Evolutionary conservation across 176 grass and related monocot species (phyloP).

Genomic region (Paspalum notatum): DNA sequence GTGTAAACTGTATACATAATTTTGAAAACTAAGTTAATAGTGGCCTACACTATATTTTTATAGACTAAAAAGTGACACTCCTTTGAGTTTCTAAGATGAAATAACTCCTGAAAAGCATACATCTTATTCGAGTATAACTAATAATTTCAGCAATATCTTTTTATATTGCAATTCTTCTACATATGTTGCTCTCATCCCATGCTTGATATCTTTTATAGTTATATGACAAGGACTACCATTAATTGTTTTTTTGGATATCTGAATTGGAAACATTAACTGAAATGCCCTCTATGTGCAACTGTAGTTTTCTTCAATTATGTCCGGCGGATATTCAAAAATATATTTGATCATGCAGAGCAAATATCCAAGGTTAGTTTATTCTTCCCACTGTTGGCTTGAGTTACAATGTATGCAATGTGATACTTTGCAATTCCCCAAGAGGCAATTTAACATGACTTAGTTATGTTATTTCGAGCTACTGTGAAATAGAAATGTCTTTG

Average conservation of each 20-base stretch:
- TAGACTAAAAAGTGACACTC: neutral
- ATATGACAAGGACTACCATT: conserved; percentile 6
- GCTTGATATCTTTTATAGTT: neutral
- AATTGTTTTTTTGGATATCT: conserved; percentile 4
- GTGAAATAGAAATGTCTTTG: conserved; percentile 4
- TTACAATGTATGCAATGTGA: neutral
- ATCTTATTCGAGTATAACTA: neutral
- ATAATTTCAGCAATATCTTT: conserved; percentile 11
- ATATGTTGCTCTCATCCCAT: neutral
- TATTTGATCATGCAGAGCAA: conserved; percentile 95
- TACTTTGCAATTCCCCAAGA: neutral
- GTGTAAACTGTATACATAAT: conserved; percentile 9
- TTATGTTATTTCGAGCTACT: neutral
- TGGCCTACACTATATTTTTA: neutral
- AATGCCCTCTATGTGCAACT: conserved; percentile 40
- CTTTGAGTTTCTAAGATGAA: neutral
- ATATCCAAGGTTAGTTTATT: conserved; percentile 82
- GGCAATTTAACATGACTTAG: conserved; percentile 7
- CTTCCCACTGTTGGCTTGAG: conserved; percentile 6
- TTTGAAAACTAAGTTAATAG: conserved; percentile 10
- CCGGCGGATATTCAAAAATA: conserved; percentile 91
- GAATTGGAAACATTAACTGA: conserved; percentile 29
- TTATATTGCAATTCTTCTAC: neutral
- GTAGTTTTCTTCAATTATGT: conserved; percentile 95
- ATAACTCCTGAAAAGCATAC: neutral